Conservation (phyloP, 805 yeast species). For the Candida silvicultrix region DNA sequence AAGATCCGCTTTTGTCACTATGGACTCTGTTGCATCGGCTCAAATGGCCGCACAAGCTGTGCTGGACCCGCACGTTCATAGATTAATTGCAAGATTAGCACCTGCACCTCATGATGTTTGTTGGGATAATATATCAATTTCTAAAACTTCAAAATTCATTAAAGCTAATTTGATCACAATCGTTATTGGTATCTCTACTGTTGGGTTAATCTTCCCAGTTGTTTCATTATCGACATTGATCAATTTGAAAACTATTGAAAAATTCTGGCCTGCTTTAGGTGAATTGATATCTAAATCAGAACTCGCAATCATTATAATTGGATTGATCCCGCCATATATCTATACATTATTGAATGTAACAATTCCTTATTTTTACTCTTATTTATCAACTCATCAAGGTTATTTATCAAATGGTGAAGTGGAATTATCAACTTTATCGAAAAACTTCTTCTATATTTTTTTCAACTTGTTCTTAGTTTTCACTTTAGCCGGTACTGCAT, state of each 20-base stretch:
- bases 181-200: constrained; percentile 44
- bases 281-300: constrained; percentile 52
- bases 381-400: constrained; percentile 79
- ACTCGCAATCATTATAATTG: constrained; percentile 76
- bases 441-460: constrained; percentile 91
- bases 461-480: constrained; percentile 90
- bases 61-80: constrained; percentile 81
- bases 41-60: constrained; percentile 97
- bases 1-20: constrained; percentile 86
- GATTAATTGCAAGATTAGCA: constrained; percentile 76
- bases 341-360: constrained; percentile 79
- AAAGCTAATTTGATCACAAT: constrained; percentile 38
- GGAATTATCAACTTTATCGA: constrained; percentile 84
- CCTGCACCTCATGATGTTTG: constrained; percentile 95
- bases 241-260: constrained; percentile 70
- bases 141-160: constrained; percentile 60
- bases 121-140: constrained; percentile 83
- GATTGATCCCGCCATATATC: constrained; percentile 84
- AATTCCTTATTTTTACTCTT: constrained; percentile 81
- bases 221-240: constrained; percentile 77
- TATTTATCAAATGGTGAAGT: constrained; percentile 88
- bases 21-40: constrained; percentile 93
- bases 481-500: constrained; percentile 89
- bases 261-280: constrained; percentile 82
- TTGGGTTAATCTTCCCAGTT: constrained; percentile 78